Conservation (phyloP, 2,329 filamentous ascomycete species). For the Rhynchosporium agropyri region DNA sequence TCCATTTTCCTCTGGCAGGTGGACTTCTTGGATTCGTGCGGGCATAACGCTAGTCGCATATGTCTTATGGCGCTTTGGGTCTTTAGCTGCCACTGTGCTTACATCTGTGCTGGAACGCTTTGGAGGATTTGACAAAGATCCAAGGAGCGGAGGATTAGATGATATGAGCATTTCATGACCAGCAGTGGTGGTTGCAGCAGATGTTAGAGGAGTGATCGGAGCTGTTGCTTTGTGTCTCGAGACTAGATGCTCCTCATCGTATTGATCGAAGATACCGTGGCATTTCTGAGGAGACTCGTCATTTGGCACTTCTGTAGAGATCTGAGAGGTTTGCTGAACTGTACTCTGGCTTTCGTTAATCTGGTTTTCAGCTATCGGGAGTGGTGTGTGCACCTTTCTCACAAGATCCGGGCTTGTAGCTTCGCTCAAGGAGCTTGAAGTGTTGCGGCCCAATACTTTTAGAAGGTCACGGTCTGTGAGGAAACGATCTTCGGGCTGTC, state of each 20-base stretch:
- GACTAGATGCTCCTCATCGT: neutral
- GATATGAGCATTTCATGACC: neutral
- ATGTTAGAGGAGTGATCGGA: neutral
- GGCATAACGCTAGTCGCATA: neutral
- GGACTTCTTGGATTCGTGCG: neutral
- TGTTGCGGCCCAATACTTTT: neutral
- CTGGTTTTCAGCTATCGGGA: neutral
- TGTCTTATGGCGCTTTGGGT: neutral
- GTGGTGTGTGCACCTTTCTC: neutral
- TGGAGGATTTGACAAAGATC: neutral
- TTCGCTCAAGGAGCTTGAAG: neutral
- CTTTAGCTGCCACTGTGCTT: neutral
- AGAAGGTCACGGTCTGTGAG: slow-evolving; percentile 8
- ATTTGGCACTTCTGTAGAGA: neutral
- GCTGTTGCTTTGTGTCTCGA: neutral
- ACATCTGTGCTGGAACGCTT: neutral
- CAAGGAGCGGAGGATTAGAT: neutral
- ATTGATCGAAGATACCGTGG: neutral
- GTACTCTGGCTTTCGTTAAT: neutral
- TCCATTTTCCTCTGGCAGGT: neutral
- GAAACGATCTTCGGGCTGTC: neutral
- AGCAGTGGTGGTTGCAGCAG: neutral
- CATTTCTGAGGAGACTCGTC: neutral
- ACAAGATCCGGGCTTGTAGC: neutral
- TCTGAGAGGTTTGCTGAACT: neutral